Evolutionary conservation across 441 rosid species (phyloP), one percentile per base, ranked within the genome.

Genomic region (Brassica balearica): DNA sequence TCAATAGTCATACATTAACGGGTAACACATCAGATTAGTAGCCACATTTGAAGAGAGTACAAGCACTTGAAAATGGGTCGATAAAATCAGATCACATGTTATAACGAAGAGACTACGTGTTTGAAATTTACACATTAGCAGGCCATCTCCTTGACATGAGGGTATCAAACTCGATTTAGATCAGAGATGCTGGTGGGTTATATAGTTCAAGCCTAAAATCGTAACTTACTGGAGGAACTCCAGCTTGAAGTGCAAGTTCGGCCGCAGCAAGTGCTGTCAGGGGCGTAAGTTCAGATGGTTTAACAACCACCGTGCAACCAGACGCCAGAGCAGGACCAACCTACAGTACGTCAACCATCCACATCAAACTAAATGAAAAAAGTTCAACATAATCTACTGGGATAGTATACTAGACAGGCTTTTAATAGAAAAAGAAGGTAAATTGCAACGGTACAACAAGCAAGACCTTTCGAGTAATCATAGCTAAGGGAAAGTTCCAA

Each of bases 301-400:
- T 96, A 81, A 96, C 77, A 77, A 96, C 96, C 70, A 92, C 94
- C 65, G 99, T 94, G 87, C 99, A 96, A 38, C 99, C 98, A 89
- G 93, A 88, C 59, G 99, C 98, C 82, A 96, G 95, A 79, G 99
- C 99, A 71, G 99, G 99, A 68, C 98, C 98, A 82, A 94, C 95
- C 98, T 96, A 81, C 68, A 74, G 55, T 65, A 73, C 17, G 71
- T 68, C 78, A 76, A 77, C 53, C 76, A 75, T 69, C 55, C 46
- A 81, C 61, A 12, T 82, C 68, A 83, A 65, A 78, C 51, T 78
- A 72, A 20, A 65, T 53, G 51, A 12, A 65, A 59, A 41, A 60
- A 1, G 3, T 51, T 58, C 48, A 11, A 8, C 17, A 36, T 32
- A 51, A 53, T 63, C 65, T 55, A 22, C 69, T 68, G n/a, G 65